Percentiles rank a stretch among this genome's conserved stretches.
phyloP scores from a whole-genome alignment of 345 rosid genomes.

The Eucalyptus victrix region DNA sequence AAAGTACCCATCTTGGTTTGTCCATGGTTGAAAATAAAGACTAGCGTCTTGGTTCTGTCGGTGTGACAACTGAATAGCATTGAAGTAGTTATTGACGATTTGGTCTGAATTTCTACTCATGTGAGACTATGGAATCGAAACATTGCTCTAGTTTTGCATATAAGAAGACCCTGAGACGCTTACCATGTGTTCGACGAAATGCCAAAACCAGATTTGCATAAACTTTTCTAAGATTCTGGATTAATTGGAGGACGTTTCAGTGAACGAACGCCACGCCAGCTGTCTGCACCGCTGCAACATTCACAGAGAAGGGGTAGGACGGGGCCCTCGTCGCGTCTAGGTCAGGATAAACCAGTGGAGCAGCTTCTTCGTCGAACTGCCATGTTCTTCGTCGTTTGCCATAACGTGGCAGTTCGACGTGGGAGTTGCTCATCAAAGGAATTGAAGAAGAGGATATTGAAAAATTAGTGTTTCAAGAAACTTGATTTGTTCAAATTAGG shows the following conservation, averaged over 20 bases:
- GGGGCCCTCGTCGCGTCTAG: fast-evolving
- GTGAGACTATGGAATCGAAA: not conserved
- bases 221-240: not conserved
- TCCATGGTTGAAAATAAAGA: too few relatives aligned
- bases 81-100: not conserved
- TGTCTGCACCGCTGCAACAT: not conserved
- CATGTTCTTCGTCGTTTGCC: not conserved
- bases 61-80: not conserved
- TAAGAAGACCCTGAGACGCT: not conserved
- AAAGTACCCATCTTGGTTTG: too few relatives aligned
- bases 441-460: not conserved
- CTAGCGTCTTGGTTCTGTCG: too few relatives aligned
- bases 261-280: not conserved
- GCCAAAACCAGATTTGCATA: not conserved
- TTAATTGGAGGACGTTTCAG: not conserved
- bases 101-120: not conserved
- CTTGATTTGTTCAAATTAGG: not conserved
- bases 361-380: not conserved
- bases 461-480: not conserved
- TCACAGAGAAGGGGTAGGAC: not conserved
- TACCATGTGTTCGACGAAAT: not conserved
- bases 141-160: not conserved
- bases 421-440: not conserved
- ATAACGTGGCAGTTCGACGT: not conserved
- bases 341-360: not conserved